Conservation (phyloP, 768 basidiomycete genomes). For the Collybiopsis confluens region DNA sequence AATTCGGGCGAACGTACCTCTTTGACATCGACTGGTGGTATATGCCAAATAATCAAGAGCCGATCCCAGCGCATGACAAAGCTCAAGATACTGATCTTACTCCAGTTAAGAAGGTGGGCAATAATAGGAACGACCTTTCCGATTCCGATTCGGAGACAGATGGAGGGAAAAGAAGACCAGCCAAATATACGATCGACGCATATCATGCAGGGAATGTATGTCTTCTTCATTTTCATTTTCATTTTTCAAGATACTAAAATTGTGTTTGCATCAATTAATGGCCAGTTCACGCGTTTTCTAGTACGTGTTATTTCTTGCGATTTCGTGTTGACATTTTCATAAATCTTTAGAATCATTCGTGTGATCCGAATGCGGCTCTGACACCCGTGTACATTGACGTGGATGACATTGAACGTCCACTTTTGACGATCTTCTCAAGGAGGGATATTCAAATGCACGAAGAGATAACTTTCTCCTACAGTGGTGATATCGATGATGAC, state of each 20-base stretch:
- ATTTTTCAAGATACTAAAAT: too few species aligned
- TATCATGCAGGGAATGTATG: constrained; percentile 84
- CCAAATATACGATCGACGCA: constrained; percentile 71
- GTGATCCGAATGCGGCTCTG: constrained; percentile 78
- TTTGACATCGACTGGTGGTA: constrained; percentile 81
- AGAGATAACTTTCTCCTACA: constrained; percentile 78
- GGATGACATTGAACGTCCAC: constrained; percentile 62
- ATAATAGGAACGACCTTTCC: background rate
- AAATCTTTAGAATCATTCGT: constrained; percentile 82
- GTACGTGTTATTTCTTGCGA: constrained; percentile 43
- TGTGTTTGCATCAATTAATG: too few species aligned
- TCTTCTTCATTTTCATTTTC: too few species aligned
- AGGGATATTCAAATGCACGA: constrained; percentile 60
- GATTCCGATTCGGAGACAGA: constrained; percentile 12
- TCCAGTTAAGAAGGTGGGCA: background rate
- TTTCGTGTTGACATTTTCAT: too few species aligned
- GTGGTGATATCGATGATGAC: constrained; percentile 43
- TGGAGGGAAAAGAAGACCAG: constrained; percentile 7
- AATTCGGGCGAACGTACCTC: constrained; percentile 72
- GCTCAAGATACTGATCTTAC: background rate
- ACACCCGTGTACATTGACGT: constrained; percentile 80
- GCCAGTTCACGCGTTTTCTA: constrained; percentile 91
- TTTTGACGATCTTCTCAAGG: constrained; percentile 62
- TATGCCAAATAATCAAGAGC: constrained; percentile 34
- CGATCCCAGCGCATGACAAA: constrained; percentile 16